Percentiles rank a stretch among this genome's conserved stretches.
Conservation (phyloP, 495 filamentous ascomycete genomes). For the Penicillium bialowiezense region DNA sequence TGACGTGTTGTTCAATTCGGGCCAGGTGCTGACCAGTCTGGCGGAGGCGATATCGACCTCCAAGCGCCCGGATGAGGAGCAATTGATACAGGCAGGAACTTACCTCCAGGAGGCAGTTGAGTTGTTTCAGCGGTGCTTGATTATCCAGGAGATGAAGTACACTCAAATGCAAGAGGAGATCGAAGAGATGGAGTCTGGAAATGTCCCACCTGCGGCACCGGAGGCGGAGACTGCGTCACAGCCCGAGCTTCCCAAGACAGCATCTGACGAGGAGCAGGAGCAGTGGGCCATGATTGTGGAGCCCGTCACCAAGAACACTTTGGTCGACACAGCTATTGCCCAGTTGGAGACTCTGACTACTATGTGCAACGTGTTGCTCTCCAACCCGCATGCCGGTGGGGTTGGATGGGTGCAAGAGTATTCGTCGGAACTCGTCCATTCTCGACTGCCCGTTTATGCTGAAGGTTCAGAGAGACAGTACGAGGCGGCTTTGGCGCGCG, state of each 20-base stretch:
- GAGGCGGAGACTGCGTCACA: constrained; percentile 13
- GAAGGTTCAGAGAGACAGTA: constrained; percentile 41
- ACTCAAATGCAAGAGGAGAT: constrained; percentile 50
- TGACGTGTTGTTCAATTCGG: constrained; percentile 67
- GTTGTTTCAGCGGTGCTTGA: constrained; percentile 60
- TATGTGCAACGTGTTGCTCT: constrained; percentile 52
- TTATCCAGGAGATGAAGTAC: constrained; percentile 54
- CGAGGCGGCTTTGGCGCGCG: constrained; percentile 52
- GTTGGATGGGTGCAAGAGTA: constrained; percentile 57
- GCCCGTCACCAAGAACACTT: constrained; percentile 57
- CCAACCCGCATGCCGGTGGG: constrained; percentile 31
- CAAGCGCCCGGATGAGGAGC: constrained; percentile 39
- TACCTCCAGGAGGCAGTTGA: constrained; percentile 61
- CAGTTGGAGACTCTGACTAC: constrained; percentile 57
- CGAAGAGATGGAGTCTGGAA: constrained; percentile 38
- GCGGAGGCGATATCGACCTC: constrained; percentile 56
- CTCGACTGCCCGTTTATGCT: constrained; percentile 48
- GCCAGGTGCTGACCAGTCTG: constrained; percentile 63
- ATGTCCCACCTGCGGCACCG: constrained; percentile 17
- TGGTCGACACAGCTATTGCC: constrained; percentile 63
- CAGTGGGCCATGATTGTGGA: constrained; percentile 62
- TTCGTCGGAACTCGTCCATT: constrained; percentile 43
- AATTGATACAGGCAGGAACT: constrained; percentile 36
- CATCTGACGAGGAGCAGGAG: constrained; percentile 41
- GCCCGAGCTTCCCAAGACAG: constrained; percentile 11